Conservation (phyloP, 768 basidiomycete species). For the Pilatotrama ljubarskyi region DNA sequence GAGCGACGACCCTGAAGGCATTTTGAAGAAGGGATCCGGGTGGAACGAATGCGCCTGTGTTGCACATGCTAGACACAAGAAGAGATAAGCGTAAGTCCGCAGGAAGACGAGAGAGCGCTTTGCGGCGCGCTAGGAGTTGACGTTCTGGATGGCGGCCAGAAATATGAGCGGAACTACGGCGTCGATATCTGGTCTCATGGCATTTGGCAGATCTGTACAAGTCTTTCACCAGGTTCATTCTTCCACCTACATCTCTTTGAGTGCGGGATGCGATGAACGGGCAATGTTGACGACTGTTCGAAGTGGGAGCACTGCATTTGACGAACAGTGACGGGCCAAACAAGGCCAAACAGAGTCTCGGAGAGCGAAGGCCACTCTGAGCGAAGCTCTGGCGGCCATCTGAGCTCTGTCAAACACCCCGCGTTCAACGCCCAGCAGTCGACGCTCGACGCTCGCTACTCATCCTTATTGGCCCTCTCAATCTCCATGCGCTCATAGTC, state of each 20-base stretch:
- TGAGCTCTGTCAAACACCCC: background rate
- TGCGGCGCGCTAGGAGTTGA: background rate
- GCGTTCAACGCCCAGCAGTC: conserved; percentile 11
- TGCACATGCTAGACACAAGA: background rate
- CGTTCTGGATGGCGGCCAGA: background rate
- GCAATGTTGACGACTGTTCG: background rate
- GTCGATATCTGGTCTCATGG: too few relatives aligned
- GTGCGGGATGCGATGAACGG: too few relatives aligned
- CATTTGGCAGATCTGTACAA: too few relatives aligned
- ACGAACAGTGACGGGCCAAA: conserved; percentile 1
- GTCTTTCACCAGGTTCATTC: too few relatives aligned
- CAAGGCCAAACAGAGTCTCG: conserved; percentile 1
- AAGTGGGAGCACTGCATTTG: conserved; percentile 1
- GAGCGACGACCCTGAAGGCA: background rate
- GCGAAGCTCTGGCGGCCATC: background rate
- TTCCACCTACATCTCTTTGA: too few relatives aligned
- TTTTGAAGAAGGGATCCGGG: background rate
- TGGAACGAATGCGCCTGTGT: background rate
- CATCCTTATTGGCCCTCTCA: conserved; percentile 6
- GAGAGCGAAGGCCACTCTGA: background rate
- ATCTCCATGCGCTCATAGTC: conserved; percentile 22
- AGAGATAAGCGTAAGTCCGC: background rate
- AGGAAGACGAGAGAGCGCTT: background rate
- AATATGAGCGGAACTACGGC: background rate
- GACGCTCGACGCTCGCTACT: background rate